A percentile compares a stretch with the other conserved stretches of the same genome.
Evolutionary conservation across 495 filamentous ascomycete genomes (phyloP).

Genomic region (Tetracladium setigerum): DNA sequence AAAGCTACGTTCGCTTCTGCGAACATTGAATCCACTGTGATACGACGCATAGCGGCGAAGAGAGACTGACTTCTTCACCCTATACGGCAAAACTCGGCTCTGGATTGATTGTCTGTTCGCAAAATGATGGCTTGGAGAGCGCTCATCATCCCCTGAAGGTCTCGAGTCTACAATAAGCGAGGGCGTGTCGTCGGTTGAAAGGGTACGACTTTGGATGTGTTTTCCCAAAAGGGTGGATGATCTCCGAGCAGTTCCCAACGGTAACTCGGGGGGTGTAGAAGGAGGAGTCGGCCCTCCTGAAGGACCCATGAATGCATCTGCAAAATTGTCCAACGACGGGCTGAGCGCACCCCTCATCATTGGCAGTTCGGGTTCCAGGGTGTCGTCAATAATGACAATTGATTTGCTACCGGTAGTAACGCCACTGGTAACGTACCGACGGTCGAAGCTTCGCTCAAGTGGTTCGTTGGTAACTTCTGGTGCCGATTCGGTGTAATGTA

Average conservation of each 20-base stretch:
- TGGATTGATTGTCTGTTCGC: constrained; percentile 8
- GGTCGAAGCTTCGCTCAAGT: not conserved
- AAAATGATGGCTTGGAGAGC: constrained; percentile 32
- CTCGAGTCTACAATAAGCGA: constrained; percentile 14
- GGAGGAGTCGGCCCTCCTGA: constrained; percentile 42
- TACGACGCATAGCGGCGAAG: constrained; percentile 53
- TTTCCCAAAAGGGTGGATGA: constrained; percentile 42
- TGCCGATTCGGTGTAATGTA: constrained; percentile 15
- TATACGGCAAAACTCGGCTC: constrained; percentile 10
- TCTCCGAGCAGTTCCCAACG: constrained; percentile 34
- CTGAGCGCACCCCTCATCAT: constrained; percentile 41
- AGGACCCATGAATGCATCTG: constrained; percentile 36
- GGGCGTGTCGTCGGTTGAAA: constrained; percentile 26
- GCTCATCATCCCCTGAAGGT: constrained; percentile 15
- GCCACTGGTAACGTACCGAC: constrained; percentile 33
- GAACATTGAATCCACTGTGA: constrained; percentile 60
- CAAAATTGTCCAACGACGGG: constrained; percentile 40
- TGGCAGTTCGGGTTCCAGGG: constrained; percentile 33
- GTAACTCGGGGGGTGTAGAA: constrained; percentile 39
- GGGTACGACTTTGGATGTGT: constrained; percentile 16
- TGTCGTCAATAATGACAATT: constrained; percentile 81
- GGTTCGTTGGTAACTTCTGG: constrained; percentile 13
- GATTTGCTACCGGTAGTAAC: constrained; percentile 76
- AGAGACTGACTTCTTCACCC: constrained; percentile 22
- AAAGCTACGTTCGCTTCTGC: constrained; percentile 50